These are phyloP conservation scores for Mercurialis annua DNA, from an alignment of 345 rosid species.

Conservation along the genomic window DNA sequence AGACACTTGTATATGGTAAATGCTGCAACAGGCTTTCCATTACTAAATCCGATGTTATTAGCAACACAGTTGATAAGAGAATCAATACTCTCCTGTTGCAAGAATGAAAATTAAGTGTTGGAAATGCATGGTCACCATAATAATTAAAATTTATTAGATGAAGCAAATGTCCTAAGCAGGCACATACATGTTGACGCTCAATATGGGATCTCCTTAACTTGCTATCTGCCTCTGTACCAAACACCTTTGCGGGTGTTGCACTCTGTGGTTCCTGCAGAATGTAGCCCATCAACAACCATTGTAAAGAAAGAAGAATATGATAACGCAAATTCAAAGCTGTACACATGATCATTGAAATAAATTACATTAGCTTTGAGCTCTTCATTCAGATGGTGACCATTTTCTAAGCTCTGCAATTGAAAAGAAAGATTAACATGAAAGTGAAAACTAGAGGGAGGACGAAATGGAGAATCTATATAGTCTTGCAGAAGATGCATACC, in stretches of 20 bases:
- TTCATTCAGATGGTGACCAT: constrained; percentile 69
- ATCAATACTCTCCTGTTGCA: constrained; percentile 79
- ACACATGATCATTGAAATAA: constrained; percentile 17
- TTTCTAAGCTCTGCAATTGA: constrained; percentile 66
- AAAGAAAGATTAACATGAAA: constrained; percentile 3
- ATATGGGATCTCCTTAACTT: constrained; percentile 61
- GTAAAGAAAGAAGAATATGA: constrained; percentile 5
- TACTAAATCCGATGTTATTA: constrained; percentile 71
- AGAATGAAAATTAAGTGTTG: constrained; percentile 21
- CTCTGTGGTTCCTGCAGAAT: constrained; percentile 63
- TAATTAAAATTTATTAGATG: constrained; percentile 9
- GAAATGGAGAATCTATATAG: constrained; percentile 5
- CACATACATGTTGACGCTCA: constrained; percentile 84
- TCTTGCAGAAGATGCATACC: constrained; percentile 35
- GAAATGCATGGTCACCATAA: constrained; percentile 15
- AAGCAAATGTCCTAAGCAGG: constrained; percentile 13
- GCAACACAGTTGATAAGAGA: constrained; percentile 73
- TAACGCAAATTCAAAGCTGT: neutral
- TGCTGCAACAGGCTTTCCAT: constrained; percentile 90
- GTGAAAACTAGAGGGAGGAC: neutral
- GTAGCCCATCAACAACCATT: constrained; percentile 12
- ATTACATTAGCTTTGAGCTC: constrained; percentile 56
- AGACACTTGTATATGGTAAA: constrained; percentile 94
- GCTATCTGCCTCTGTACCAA: constrained; percentile 64
- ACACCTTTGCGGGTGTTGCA: constrained; percentile 55